Percentiles rank a stretch among this genome's conserved stretches.
These are phyloP conservation scores for Aspergillus sp. DNA, from an alignment of 2,329 filamentous ascomycete genomes.

Conservation along the genomic window DNA sequence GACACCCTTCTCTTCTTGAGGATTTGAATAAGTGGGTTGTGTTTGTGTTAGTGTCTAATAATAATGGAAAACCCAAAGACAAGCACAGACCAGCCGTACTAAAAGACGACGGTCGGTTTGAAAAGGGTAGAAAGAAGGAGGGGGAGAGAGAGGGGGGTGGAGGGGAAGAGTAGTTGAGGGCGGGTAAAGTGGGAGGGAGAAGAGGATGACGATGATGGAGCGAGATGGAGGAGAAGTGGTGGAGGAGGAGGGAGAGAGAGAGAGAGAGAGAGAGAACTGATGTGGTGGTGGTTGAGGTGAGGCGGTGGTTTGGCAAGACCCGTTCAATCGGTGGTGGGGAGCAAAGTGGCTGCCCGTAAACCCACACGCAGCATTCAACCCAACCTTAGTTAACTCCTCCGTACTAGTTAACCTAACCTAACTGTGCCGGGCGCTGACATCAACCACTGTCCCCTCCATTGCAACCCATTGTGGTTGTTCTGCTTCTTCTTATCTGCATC, in stretches of 20 bases:
- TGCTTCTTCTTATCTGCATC: background rate
- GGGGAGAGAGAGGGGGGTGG: conserved; percentile 9
- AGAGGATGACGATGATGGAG: conserved; percentile 16
- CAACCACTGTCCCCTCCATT: conserved; percentile 16
- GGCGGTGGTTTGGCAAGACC: conserved; percentile 25
- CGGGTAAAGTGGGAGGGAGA: conserved; percentile 14
- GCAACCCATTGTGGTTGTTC: background rate
- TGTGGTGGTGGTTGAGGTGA: conserved; percentile 17
- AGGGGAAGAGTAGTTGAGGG: background rate
- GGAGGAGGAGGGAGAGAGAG: background rate
- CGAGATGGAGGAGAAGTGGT: conserved; percentile 11
- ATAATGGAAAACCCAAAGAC: conserved; percentile 15
- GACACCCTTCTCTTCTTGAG: conserved; percentile 13
- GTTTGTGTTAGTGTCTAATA: conserved; percentile 12
- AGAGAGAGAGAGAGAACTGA: too few relatives aligned
- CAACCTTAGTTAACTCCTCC: conserved; percentile 6
- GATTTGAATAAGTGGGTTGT: conserved; percentile 6
- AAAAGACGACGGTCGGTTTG: conserved; percentile 15
- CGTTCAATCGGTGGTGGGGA: conserved; percentile 20
- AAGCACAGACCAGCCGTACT: conserved; percentile 19
- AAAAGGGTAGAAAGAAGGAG: conserved; percentile 14
- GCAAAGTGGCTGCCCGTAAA: conserved; percentile 21
- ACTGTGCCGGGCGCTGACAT: conserved; percentile 22
- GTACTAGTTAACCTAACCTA: background rate
- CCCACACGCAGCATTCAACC: conserved; percentile 11